Conservation (phyloP, 345 rosid species). For the Barbarea vulgaris region DNA sequence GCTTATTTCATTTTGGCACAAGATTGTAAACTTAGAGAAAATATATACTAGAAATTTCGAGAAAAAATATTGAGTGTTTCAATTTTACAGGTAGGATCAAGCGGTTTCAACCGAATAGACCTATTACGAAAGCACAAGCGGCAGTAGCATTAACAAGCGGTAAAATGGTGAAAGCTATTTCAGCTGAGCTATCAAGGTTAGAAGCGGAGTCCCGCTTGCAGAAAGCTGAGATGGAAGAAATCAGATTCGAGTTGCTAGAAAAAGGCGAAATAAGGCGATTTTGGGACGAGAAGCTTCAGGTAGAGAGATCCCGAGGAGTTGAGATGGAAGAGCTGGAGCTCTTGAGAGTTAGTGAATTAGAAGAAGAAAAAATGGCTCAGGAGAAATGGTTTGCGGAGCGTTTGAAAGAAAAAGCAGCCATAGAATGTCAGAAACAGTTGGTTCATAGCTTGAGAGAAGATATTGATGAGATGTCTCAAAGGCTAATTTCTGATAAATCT, state of each 20-base stretch:
- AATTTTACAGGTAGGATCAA: constrained; percentile 67
- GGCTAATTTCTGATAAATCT: constrained; percentile 64
- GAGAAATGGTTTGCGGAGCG: constrained; percentile 49
- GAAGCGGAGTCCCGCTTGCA: constrained; percentile 60
- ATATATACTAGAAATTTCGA: not conserved
- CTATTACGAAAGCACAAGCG: constrained; percentile 80
- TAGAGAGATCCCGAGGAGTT: constrained; percentile 52
- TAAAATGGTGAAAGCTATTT: constrained; percentile 62
- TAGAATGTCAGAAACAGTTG: constrained; percentile 84
- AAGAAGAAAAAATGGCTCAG: constrained; percentile 56
- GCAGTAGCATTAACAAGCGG: constrained; percentile 83
- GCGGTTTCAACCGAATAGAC: constrained; percentile 81
- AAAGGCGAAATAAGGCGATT: constrained; percentile 61
- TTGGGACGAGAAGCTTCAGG: constrained; percentile 70
- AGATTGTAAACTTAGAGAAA: not conserved
- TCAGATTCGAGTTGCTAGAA: constrained; percentile 62
- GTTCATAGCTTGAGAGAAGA: constrained; percentile 61
- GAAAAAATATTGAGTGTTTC: not conserved
- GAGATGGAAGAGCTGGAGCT: constrained; percentile 54
- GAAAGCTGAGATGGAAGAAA: constrained; percentile 61
- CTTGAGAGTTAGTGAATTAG: constrained; percentile 52
- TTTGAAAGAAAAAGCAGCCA: constrained; percentile 77
- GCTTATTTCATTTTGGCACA: not conserved
- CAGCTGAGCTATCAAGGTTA: constrained; percentile 60
- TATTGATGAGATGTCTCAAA: constrained; percentile 70